Evolutionary conservation across 108 stramenopile species (phyloP).

Genomic region (Fragilariopsis cylindrus): DNA sequence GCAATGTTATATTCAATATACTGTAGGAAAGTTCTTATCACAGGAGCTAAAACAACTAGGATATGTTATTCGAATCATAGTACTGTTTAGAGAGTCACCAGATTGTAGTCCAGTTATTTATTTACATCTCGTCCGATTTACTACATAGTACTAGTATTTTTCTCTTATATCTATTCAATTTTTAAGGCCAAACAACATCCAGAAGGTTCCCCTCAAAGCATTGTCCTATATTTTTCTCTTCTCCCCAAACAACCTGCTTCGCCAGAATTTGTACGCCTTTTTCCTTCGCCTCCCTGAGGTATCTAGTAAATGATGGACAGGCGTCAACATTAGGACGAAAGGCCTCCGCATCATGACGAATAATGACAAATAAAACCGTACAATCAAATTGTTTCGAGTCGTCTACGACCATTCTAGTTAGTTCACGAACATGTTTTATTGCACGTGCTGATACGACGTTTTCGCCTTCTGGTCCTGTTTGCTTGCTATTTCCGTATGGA

Average conservation of each 20-base stretch:
- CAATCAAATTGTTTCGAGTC: slow-evolving; percentile 29
- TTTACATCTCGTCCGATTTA: no score
- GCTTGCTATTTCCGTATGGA: slow-evolving; percentile 61
- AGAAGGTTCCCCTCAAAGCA: slow-evolving; percentile 41
- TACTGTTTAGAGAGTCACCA: no score
- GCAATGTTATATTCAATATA: no score
- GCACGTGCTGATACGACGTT: slow-evolving; percentile 63
- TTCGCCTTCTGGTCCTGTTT: slow-evolving; percentile 61
- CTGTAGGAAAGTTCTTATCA: no score
- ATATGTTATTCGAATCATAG: no score
- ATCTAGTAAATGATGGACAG: slow-evolving; percentile 60
- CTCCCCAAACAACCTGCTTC: slow-evolving; percentile 52
- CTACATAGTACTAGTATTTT: no score
- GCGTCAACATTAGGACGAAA: slow-evolving; percentile 56
- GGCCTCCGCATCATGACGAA: slow-evolving; percentile 47
- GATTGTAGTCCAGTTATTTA: no score
- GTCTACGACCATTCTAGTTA: slow-evolving; percentile 34
- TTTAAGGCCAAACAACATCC: slow-evolving; percentile 36
- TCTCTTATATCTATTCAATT: neutral
- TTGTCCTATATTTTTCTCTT: slow-evolving; percentile 31
- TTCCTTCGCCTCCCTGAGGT: slow-evolving; percentile 43
- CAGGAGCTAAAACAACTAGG: no score
- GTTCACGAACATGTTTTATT: slow-evolving; percentile 63
- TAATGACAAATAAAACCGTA: slow-evolving; percentile 54
- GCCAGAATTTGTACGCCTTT: slow-evolving; percentile 51